A percentile compares a stretch with the other conserved stretches of the same genome.
Conservation (phyloP, 305 asterid genomes). For the Caryopteris hybrid region DNA sequence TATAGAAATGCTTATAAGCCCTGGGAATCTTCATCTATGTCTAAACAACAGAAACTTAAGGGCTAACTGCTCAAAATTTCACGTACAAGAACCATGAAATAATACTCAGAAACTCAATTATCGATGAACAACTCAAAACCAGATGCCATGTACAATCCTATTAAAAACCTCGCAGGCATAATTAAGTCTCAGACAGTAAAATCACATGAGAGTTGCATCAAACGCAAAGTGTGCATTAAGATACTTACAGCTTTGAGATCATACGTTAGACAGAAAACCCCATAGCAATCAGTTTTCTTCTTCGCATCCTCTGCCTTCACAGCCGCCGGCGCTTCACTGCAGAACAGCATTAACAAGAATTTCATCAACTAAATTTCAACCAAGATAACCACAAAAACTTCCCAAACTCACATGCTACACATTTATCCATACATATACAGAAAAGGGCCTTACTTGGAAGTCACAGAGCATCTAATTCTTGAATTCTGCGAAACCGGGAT, state of each 20-base stretch:
- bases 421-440: not conserved
- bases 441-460: slow-evolving; percentile 49
- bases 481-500: slow-evolving; percentile 27
- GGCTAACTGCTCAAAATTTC: not conserved
- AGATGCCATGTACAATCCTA: not conserved
- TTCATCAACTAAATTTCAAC: slow-evolving; percentile 1
- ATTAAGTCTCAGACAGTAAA: not conserved
- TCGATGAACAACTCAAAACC: not conserved
- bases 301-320: slow-evolving; percentile 54
- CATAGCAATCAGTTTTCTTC: slow-evolving; percentile 83
- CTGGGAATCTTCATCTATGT: not conserved
- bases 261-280: slow-evolving; percentile 93
- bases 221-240: slow-evolving; percentile 13
- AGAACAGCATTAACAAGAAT: slow-evolving; percentile 3
- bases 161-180: not conserved
- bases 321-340: slow-evolving; percentile 74
- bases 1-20: no score
- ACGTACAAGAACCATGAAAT: not conserved
- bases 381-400: not conserved
- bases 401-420: not conserved
- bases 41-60: not conserved
- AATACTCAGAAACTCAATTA: not conserved
- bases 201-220: not conserved
- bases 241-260: slow-evolving; percentile 87
- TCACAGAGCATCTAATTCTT: slow-evolving; percentile 68